Percentiles rank a stretch among this genome's conserved stretches.
These are phyloP conservation scores for Stygiomarasmius scandens DNA, from an alignment of 1,284 basidiomycete genomes.

Conservation along the genomic window DNA sequence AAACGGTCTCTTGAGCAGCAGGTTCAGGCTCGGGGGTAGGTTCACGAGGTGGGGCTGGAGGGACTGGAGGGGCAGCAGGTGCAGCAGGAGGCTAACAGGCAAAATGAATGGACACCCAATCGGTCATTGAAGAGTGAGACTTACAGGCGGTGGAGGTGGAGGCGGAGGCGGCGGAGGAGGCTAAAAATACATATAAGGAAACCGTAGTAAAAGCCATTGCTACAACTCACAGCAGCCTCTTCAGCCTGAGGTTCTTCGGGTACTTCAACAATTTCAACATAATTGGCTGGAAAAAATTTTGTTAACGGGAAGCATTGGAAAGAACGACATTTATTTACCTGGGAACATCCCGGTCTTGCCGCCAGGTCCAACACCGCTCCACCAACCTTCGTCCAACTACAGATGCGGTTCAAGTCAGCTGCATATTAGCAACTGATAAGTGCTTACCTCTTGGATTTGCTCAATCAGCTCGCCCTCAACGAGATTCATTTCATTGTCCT, in stretches of 20 bases:
- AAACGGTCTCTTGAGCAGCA: constrained; percentile 43
- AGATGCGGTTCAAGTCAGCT: constrained; percentile 28
- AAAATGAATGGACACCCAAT: not conserved
- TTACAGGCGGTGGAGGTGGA: not conserved
- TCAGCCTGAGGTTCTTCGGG: constrained; percentile 33
- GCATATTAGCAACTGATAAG: not conserved
- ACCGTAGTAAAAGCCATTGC: constrained; percentile 2
- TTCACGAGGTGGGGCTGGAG: constrained; percentile 32
- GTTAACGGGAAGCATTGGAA: not conserved
- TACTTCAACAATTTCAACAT: constrained; percentile 71
- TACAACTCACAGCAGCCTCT: constrained; percentile 28
- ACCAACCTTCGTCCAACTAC: constrained; percentile 86
- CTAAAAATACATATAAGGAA: constrained; percentile 9
- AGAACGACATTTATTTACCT: constrained; percentile 42
- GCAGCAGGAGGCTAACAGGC: constrained; percentile 30
- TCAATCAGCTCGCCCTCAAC: constrained; percentile 82
- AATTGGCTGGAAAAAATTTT: constrained; percentile 57
- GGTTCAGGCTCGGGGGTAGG: constrained; percentile 43
- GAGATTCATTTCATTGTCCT: constrained; percentile 85
- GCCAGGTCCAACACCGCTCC: constrained; percentile 70
- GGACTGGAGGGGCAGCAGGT: constrained; percentile 33
- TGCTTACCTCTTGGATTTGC: constrained; percentile 80
- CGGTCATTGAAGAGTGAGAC: not conserved
- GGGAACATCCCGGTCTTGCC: constrained; percentile 79
- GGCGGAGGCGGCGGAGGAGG: constrained; percentile 35